phyloP scores from a whole-genome alignment of 495 filamentous ascomycete species.

The Parathielavia hyrcaniae region DNA sequence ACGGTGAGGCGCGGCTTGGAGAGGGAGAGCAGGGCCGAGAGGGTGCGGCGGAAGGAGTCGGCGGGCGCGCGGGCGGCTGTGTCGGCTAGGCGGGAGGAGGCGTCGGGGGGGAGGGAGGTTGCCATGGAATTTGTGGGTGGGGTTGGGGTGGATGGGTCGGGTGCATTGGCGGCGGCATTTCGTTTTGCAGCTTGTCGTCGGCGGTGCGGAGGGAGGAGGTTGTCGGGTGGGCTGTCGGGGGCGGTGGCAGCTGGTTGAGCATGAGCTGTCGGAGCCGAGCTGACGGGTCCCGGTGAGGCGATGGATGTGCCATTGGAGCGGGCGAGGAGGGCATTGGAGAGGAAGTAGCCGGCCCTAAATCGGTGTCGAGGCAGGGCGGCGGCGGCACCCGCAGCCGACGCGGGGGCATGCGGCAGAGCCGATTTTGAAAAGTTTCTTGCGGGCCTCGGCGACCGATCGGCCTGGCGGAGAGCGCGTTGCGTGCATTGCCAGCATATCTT shows the following conservation, averaged over 20 bases:
- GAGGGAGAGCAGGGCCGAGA: conserved; percentile 84
- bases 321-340: conserved; percentile 36
- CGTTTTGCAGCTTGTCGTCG: conserved; percentile 36
- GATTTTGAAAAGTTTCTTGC: conserved; percentile 26
- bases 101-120: conserved; percentile 62
- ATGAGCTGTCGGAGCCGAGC: conserved; percentile 5
- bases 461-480: conserved; percentile 20
- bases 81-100: conserved; percentile 71
- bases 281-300: conserved; percentile 14
- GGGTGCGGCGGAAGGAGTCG: conserved; percentile 62
- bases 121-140: conserved; percentile 19
- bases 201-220: conserved; percentile 37
- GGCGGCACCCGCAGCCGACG: neutral
- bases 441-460: neutral
- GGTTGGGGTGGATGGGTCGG: conserved; percentile 4
- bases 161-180: conserved; percentile 17
- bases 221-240: conserved; percentile 15
- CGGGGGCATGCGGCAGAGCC: conserved; percentile 21
- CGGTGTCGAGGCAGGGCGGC: conserved; percentile 20
- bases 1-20: conserved; percentile 92
- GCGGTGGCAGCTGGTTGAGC: neutral
- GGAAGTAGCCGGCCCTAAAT: conserved; percentile 38
- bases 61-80: conserved; percentile 61
- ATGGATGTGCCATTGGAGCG: conserved; percentile 25
- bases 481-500: conserved; percentile 31